Evolutionary conservation across 352 stramenopile genomes (phyloP).

Genomic region (Phytopythium mirpurense): DNA sequence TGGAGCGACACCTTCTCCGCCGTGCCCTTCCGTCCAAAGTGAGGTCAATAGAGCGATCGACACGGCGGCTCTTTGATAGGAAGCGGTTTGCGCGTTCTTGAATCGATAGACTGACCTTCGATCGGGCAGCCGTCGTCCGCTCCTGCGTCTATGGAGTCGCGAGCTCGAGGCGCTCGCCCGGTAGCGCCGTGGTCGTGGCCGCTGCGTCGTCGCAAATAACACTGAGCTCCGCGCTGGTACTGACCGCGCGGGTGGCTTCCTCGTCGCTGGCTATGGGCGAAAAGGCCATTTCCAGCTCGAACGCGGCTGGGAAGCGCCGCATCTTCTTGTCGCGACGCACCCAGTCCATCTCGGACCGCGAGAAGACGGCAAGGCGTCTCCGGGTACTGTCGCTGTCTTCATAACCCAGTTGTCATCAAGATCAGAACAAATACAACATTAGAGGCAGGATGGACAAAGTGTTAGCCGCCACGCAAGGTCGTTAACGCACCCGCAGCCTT

Average conservation of each 20-base stretch:
- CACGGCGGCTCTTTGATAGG: background rate
- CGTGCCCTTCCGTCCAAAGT: constrained; percentile 73
- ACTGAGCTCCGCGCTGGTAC: constrained; percentile 3
- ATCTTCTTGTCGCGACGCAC: constrained; percentile 55
- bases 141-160: background rate
- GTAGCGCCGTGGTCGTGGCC: background rate
- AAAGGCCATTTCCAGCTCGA: constrained; percentile 53
- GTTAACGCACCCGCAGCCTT: background rate
- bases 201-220: background rate
- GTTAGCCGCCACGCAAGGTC: background rate
- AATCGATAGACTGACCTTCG: constrained; percentile 1
- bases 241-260: background rate
- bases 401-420: no score
- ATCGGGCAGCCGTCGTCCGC: background rate
- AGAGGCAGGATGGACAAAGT: background rate
- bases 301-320: constrained; percentile 50
- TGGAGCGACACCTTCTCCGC: constrained; percentile 85
- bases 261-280: background rate
- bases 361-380: constrained; percentile 24
- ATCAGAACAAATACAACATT: no score
- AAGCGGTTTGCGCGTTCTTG: background rate
- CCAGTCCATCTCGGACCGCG: constrained; percentile 62
- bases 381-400: background rate
- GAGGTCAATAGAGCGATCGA: background rate
- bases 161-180: background rate